These are phyloP conservation scores for Setaria italica DNA, from an alignment of 202 grass and related monocot species.

Conservation along the genomic window DNA sequence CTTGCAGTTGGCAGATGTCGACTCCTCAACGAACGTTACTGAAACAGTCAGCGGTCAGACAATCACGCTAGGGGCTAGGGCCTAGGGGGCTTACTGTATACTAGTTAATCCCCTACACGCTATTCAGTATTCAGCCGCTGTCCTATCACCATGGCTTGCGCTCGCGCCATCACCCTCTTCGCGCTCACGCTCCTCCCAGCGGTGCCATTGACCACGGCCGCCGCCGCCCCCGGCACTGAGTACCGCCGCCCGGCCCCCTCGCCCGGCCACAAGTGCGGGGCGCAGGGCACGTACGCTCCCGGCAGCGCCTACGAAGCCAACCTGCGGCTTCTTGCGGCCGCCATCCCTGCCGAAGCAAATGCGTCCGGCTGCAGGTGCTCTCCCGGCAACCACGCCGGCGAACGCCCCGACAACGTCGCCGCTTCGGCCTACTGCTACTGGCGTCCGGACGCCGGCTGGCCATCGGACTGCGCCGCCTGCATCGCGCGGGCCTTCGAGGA, in stretches of 20 bases:
- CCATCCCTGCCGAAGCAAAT: background rate
- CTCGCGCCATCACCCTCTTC: background rate
- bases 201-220: background rate
- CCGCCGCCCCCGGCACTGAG: background rate
- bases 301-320: constrained; percentile 36
- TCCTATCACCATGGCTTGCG: background rate
- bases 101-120: too few species aligned
- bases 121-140: background rate
- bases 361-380: background rate
- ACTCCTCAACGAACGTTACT: background rate
- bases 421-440: constrained; percentile 35
- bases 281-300: constrained; percentile 36
- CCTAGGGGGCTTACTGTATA: too few species aligned
- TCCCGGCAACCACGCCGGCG: background rate
- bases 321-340: constrained; percentile 3
- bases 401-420: constrained; percentile 1
- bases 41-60: background rate
- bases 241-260: background rate
- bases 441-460: constrained; percentile 8
- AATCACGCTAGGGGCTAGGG: too few species aligned
- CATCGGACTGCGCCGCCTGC: constrained; percentile 34
- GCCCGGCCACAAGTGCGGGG: constrained; percentile 19
- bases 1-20: too few species aligned
- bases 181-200: background rate
- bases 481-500: background rate